Base-by-base conservation (phyloP, 140 eudicot species). In the Ambrosia hybrid region DNA sequence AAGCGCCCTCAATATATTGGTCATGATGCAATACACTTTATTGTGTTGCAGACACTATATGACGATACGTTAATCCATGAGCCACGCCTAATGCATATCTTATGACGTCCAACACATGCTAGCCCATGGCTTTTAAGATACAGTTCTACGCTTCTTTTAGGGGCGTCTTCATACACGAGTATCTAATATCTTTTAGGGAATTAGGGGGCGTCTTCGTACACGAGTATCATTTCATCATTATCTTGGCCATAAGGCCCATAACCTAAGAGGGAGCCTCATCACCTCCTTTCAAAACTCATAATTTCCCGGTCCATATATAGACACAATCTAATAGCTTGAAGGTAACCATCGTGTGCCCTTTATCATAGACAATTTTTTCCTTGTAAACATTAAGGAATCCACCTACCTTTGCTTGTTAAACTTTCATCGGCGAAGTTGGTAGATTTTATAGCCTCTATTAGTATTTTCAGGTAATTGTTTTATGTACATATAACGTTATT, bases 221-320 rank as follows among this genome's bases (percentile, higher is more conserved):
- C 68, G 10, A 72, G 58, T 26, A 72, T 72, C 68, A 39, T 58
- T 21, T 72, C 76, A 0, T 26, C 67, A 6, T 0, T 38, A 41
- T 72, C 67, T 4, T 41, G 46, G 8, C 58, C 46, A 13, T 68
- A 58, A 59, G 26, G 26, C 26, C 26, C 26, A 21, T 72, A 72
- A 13, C 76, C 76, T 30, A 72, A 72, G 45, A 72, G 76, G 60
- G 76, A 59, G 76, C 76, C 58, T 72, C 15, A 72, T 72, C 6
- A 72, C 33, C 33, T 58, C 76, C 53, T 72, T 72, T 68, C 76
- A 72, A 30, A 72, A 72, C 33, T 72, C 68, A 21, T 21, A 21
- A 21, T 21, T 21, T 21, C 26, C 26, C 26, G 26, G 34, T 30
- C 34, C 34, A 30, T 30, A 30, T 68, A 12, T 14, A 30, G 8